These are phyloP conservation scores for Epichloe glyceriae DNA, from an alignment of 2,329 filamentous ascomycete species.

Conservation along the genomic window DNA sequence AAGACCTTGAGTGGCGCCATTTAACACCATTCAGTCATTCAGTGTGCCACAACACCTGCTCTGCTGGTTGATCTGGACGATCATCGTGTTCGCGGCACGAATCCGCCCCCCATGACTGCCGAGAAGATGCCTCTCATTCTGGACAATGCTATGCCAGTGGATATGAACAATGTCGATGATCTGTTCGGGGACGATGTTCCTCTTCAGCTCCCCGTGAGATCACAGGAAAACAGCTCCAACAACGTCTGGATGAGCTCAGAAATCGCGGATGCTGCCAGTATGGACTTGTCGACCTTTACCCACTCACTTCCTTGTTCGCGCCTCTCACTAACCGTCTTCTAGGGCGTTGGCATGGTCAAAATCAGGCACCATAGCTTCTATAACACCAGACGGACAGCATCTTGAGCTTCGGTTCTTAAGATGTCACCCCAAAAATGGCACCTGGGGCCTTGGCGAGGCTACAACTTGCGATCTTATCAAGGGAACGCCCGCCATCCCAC, in stretches of 20 bases:
- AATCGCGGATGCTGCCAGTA: slow-evolving; percentile 72
- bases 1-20: too few species aligned
- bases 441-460: slow-evolving; percentile 67
- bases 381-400: slow-evolving; percentile 56
- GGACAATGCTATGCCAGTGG: slow-evolving; percentile 31
- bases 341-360: slow-evolving; percentile 83
- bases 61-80: background rate
- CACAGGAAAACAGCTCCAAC: slow-evolving; percentile 48
- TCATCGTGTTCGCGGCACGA: background rate
- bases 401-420: slow-evolving; percentile 63
- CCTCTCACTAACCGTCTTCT: slow-evolving; percentile 3
- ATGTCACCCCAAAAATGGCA: slow-evolving; percentile 53
- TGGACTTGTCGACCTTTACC: slow-evolving; percentile 16
- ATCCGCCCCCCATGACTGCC: slow-evolving; percentile 18
- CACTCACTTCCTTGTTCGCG: background rate
- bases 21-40: too few species aligned
- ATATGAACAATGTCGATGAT: slow-evolving; percentile 54
- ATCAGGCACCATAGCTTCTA: slow-evolving; percentile 70
- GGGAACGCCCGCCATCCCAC: slow-evolving; percentile 47
- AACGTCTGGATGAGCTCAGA: slow-evolving; percentile 65
- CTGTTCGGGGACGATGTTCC: slow-evolving; percentile 62
- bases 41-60: background rate
- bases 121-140: slow-evolving; percentile 32
- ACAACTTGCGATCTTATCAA: slow-evolving; percentile 48
- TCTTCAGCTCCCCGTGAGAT: slow-evolving; percentile 35